A percentile compares a stretch with the other conserved stretches of the same genome.
Conservation (phyloP, 73 alveolate species). For the Uronychia setigera region DNA sequence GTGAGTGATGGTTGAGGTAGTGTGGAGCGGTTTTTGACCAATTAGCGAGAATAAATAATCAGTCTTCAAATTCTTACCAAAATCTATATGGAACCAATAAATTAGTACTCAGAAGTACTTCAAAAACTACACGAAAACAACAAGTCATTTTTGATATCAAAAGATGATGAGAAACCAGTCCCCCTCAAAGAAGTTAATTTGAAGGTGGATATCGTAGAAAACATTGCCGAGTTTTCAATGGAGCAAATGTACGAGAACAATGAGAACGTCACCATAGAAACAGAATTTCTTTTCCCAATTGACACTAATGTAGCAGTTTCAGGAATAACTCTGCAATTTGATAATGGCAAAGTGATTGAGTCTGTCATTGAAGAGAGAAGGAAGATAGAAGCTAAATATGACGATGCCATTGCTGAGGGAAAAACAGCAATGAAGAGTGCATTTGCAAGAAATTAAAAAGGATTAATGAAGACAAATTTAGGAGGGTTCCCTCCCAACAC, state of each 20-base stretch:
- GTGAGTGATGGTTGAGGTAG: no score
- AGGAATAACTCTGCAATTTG: constrained; percentile 19
- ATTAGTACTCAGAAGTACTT: no score
- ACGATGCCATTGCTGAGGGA: constrained; percentile 66
- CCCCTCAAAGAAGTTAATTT: neutral
- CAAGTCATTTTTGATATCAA: no score
- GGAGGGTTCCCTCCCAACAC: constrained; percentile 64
- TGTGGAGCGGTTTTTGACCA: no score
- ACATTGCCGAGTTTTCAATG: constrained; percentile 18
- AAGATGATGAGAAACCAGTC: neutral
- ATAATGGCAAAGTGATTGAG: constrained; percentile 30
- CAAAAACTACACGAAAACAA: no score
- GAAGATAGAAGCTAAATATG: constrained; percentile 46
- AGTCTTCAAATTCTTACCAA: no score
- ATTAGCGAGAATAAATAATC: no score
- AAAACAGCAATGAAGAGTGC: constrained; percentile 53
- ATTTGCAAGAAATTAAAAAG: constrained; percentile 27
- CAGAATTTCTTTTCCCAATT: constrained; percentile 50
- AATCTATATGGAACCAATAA: no score
- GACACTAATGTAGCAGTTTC: constrained; percentile 29
- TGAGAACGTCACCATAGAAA: constrained; percentile 54
- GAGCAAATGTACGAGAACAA: constrained; percentile 34
- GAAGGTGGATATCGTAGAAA: neutral
- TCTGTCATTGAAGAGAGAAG: constrained; percentile 45
- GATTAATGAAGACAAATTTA: constrained; percentile 30